These are phyloP conservation scores for Aspergillus ibericus DNA, from an alignment of 2,329 filamentous ascomycete genomes.

Conservation along the genomic window DNA sequence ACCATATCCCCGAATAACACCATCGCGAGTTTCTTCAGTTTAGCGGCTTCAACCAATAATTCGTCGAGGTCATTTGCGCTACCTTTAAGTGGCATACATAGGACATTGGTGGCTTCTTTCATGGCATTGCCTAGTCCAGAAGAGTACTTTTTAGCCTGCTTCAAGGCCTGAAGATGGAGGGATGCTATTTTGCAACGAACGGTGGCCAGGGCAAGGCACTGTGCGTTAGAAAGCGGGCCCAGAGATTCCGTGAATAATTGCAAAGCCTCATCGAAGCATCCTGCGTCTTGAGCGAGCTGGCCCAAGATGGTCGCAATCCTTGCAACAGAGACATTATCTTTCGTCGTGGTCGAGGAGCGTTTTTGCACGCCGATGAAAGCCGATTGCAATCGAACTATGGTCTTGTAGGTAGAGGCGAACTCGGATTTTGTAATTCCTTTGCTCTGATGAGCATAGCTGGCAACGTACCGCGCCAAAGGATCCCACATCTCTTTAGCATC, in stretches of 20 bases:
- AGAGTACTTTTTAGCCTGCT: conserved; percentile 23
- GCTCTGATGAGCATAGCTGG: conserved; percentile 35
- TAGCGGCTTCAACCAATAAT: conserved; percentile 43
- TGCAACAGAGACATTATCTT: conserved; percentile 30
- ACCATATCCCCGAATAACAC: conserved; percentile 35
- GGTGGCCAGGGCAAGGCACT: conserved; percentile 37
- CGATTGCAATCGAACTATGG: conserved; percentile 38
- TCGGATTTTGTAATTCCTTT: conserved; percentile 36
- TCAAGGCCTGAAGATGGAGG: conserved; percentile 36
- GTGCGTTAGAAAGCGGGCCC: conserved; percentile 29
- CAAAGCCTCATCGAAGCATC: conserved; percentile 40
- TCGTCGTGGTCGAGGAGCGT: conserved; percentile 18
- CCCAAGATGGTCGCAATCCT: conserved; percentile 38
- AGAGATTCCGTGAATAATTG: conserved; percentile 37
- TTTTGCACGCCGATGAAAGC: conserved; percentile 30
- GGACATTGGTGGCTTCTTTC: conserved; percentile 33
- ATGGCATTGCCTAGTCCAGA: conserved; percentile 27
- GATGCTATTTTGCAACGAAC: conserved; percentile 42
- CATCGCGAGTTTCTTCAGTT: conserved; percentile 45
- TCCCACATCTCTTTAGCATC: conserved; percentile 45
- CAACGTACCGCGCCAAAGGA: conserved; percentile 44
- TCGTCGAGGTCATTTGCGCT: conserved; percentile 45
- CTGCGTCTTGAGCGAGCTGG: conserved; percentile 43
- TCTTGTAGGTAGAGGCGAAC: conserved; percentile 38
- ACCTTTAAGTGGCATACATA: conserved; percentile 41